Evolutionary conservation across 2,329 filamentous ascomycete genomes (phyloP).

Genomic region (Sporothrix euskadiensis): DNA sequence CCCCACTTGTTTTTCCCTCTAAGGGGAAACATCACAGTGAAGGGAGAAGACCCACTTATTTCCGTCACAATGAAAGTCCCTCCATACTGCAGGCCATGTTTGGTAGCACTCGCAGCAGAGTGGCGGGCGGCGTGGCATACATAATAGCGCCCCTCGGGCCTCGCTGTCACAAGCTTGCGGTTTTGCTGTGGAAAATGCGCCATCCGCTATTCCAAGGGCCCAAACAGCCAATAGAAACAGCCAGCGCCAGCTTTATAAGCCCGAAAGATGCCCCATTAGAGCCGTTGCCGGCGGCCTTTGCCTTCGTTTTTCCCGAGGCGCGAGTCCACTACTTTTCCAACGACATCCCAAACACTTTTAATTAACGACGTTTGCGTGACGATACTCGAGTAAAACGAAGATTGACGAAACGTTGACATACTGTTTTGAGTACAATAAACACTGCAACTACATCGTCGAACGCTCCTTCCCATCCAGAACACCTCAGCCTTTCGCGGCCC

Average conservation of each 20-base stretch:
- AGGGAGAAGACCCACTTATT: not conserved
- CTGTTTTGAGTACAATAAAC: not conserved
- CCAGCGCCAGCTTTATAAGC: conserved; percentile 7
- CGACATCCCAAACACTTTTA: not conserved
- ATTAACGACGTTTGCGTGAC: not conserved
- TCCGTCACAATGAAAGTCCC: not conserved
- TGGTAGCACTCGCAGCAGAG: not conserved
- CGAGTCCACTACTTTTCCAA: not conserved
- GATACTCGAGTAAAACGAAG: not conserved
- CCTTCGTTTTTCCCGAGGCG: conserved; percentile 16
- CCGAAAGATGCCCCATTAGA: not conserved
- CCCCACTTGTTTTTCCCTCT: not conserved
- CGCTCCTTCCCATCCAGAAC: not conserved
- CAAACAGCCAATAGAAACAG: not conserved
- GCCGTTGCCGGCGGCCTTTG: conserved; percentile 7
- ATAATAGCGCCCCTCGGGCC: conserved; percentile 6
- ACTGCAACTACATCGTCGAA: not conserved
- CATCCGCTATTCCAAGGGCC: not conserved
- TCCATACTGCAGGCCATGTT: not conserved
- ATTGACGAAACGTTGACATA: not conserved
- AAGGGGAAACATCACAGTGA: not conserved
- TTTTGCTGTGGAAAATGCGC: not conserved
- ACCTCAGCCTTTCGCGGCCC: not conserved
- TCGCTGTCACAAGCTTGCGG: conserved; percentile 16
- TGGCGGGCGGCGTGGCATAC: not conserved